A percentile compares a stretch with the other conserved stretches of the same genome.
Evolutionary conservation across 345 rosid genomes (phyloP).

Genomic region (Litchi chinensis): DNA sequence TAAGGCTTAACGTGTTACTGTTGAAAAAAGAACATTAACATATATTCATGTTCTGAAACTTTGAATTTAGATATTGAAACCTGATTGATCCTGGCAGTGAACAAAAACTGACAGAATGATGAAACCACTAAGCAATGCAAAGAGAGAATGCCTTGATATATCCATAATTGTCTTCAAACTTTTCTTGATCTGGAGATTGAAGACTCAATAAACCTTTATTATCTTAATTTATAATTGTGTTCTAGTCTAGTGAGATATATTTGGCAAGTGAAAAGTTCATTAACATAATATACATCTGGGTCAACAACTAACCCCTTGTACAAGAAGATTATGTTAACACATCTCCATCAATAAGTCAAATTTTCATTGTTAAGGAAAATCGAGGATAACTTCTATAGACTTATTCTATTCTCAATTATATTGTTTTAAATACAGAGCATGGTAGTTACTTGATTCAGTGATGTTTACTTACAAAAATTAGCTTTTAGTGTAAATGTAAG

Average conservation of each 20-base stretch:
- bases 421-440: too few species aligned
- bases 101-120: slow-evolving; percentile 1
- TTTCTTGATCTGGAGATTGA: not conserved
- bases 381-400: too few species aligned
- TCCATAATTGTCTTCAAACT: not conserved
- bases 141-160: slow-evolving; percentile 4
- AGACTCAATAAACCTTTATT: not conserved
- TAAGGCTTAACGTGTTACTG: not conserved
- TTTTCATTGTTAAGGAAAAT: too few species aligned
- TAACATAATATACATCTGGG: too few species aligned
- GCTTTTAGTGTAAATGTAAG: too few species aligned
- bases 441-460: too few species aligned
- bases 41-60: not conserved
- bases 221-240: not conserved
- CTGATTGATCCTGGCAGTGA: slow-evolving; percentile 42
- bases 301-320: too few species aligned
- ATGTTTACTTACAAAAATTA: too few species aligned
- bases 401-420: too few species aligned
- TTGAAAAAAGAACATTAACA: not conserved
- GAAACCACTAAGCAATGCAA: slow-evolving; percentile 22
- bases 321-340: too few species aligned
- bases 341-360: too few species aligned
- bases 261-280: not conserved
- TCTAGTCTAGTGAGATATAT: not conserved
- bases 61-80: slow-evolving; percentile 15